phyloP scores from a whole-genome alignment of 495 filamentous ascomycete species.

The Pyronema omphalodes region DNA sequence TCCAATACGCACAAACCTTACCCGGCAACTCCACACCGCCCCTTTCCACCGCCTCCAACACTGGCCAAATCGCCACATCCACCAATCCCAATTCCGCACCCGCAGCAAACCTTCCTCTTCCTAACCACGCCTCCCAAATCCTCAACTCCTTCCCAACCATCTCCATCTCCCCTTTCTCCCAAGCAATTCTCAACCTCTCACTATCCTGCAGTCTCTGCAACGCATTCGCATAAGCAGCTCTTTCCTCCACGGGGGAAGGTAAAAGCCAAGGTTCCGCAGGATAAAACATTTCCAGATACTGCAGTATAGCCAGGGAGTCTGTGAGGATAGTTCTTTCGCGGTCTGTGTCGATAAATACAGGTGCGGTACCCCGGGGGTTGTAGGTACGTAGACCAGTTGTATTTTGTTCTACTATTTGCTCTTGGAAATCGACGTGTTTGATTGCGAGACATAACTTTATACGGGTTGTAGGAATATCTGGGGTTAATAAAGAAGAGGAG shows the following conservation, averaged over 20 bases:
- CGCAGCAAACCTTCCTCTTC: slow-evolving; percentile 5
- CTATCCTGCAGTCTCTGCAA: slow-evolving; percentile 17
- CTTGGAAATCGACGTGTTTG: slow-evolving; percentile 9
- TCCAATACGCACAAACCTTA: too few relatives aligned
- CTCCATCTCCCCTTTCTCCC: neutral
- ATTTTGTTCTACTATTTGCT: neutral
- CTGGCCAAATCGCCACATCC: slow-evolving; percentile 16
- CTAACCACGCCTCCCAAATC: slow-evolving; percentile 14
- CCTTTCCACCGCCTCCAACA: slow-evolving; percentile 5
- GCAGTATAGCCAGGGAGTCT: slow-evolving; percentile 26
- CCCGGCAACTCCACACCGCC: too few relatives aligned
- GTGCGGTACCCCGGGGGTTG: slow-evolving; percentile 10
- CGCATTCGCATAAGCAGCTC: slow-evolving; percentile 12
- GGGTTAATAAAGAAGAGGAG: too few relatives aligned
- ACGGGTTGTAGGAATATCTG: neutral
- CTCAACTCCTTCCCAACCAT: slow-evolving; percentile 5
- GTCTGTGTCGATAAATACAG: slow-evolving; percentile 19
- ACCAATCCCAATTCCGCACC: slow-evolving; percentile 15
- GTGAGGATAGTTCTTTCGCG: slow-evolving; percentile 17
- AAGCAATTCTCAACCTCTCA: slow-evolving; percentile 6
- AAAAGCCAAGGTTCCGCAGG: neutral
- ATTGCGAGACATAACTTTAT: slow-evolving; percentile 17
- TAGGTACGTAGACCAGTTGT: slow-evolving; percentile 12
- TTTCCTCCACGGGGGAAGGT: slow-evolving; percentile 6
- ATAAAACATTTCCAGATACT: slow-evolving; percentile 29